Percentiles rank a stretch among this genome's conserved stretches.
phyloP scores from a whole-genome alignment of 116 monocot genomes.

The Zostera marina region DNA sequence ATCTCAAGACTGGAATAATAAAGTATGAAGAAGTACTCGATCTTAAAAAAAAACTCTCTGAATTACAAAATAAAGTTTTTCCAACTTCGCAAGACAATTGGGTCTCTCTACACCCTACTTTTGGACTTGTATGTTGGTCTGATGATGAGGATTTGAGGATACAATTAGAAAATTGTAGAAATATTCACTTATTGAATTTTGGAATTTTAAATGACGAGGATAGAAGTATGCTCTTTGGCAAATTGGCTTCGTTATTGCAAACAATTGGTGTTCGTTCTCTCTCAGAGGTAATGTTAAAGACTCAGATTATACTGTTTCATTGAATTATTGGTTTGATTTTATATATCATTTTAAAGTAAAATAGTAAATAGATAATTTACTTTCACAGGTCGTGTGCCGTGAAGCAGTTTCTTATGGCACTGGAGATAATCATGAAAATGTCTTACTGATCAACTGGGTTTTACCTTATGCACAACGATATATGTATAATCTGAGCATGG shows the following conservation, averaged over 20 bases:
- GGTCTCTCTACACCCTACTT: constrained; percentile 84
- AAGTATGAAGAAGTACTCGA: constrained; percentile 29
- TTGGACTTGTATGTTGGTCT: constrained; percentile 76
- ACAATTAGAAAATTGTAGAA: constrained; percentile 34
- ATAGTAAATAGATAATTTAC: neutral
- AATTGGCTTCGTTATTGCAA: constrained; percentile 30
- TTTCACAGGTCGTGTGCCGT: constrained; percentile 47
- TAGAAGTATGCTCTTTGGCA: constrained; percentile 30
- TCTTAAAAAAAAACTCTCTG: constrained; percentile 39
- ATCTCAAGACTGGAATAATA: constrained; percentile 32
- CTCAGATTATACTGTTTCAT: neutral
- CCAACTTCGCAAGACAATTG: constrained; percentile 70
- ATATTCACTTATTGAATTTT: constrained; percentile 54
- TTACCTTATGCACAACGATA: constrained; percentile 62
- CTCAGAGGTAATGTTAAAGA: constrained; percentile 42
- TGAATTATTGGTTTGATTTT: constrained; percentile 4
- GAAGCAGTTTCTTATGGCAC: constrained; percentile 79
- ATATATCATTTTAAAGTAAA: neutral
- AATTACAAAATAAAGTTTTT: constrained; percentile 49
- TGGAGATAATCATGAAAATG: constrained; percentile 31
- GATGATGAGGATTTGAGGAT: constrained; percentile 58
- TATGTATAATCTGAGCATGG: constrained; percentile 39
- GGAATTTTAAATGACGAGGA: constrained; percentile 33
- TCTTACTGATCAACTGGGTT: constrained; percentile 51
- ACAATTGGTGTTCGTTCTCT: constrained; percentile 52